Conservation (phyloP, 1,284 basidiomycete genomes). For the Mycena citricolor region DNA sequence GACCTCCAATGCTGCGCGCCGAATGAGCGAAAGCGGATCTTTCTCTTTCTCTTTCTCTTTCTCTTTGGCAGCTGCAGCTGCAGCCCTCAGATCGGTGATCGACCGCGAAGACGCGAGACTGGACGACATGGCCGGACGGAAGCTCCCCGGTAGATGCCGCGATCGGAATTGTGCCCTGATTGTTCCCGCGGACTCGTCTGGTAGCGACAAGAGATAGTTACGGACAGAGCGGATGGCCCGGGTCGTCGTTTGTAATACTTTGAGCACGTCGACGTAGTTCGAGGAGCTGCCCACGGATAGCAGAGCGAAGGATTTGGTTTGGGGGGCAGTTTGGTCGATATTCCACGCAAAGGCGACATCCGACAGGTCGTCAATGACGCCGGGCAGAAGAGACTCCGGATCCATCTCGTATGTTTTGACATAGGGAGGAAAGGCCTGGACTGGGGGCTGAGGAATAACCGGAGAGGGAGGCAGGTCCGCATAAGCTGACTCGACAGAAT, state of each 20-base stretch:
- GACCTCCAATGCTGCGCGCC: conserved; percentile 74
- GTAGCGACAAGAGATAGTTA: conserved; percentile 77
- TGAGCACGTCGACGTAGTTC: conserved; percentile 54
- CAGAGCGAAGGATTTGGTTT: conserved; percentile 1
- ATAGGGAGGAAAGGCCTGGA: conserved; percentile 48
- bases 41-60: conserved; percentile 12
- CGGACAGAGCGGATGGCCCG: conserved; percentile 74
- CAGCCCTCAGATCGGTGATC: conserved; percentile 39
- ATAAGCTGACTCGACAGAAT: conserved; percentile 40
- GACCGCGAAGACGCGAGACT: conserved; percentile 11
- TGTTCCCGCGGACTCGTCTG: conserved; percentile 63
- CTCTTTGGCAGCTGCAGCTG: conserved; percentile 2
- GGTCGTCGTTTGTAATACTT: conserved; percentile 71
- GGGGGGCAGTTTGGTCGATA: conserved; percentile 31
- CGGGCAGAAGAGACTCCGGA: conserved; percentile 68
- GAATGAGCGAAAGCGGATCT: conserved; percentile 59
- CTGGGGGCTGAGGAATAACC: conserved; percentile 45
- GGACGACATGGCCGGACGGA: conserved; percentile 23
- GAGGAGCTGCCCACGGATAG: conserved; percentile 12
- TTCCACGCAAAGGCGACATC: conserved; percentile 58
- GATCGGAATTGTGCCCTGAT: conserved; percentile 50
- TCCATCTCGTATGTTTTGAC: conserved; percentile 69
- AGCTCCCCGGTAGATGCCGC: conserved; percentile 38
- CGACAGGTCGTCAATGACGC: conserved; percentile 70
- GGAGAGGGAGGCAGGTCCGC: conserved; percentile 68